Evolutionary conservation across 495 filamentous ascomycete genomes (phyloP).

Genomic region (Talaromyces proteolyticus): DNA sequence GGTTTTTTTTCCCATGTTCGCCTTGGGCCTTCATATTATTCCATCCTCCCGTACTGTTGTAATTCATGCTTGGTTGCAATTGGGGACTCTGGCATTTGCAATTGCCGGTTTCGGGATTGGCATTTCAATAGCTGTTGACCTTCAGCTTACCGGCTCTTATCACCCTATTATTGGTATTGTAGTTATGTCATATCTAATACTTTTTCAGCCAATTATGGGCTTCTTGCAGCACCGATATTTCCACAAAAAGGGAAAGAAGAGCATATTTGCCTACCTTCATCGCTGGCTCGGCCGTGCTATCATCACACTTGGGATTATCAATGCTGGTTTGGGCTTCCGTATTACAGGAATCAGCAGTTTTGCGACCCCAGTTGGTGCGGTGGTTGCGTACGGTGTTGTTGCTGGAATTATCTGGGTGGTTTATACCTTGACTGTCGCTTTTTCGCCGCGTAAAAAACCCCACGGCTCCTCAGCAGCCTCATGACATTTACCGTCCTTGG

Average conservation of each 20-base stretch:
- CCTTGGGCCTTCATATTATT: constrained; percentile 35
- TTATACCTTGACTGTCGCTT: constrained; percentile 32
- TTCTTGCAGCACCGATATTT: constrained; percentile 53
- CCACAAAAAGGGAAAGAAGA: constrained; percentile 38
- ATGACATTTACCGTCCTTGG: background rate
- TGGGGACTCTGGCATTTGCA: constrained; percentile 47
- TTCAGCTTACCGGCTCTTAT: constrained; percentile 13
- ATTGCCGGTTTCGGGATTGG: constrained; percentile 60
- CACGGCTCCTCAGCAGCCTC: background rate
- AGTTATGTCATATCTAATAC: constrained; percentile 45
- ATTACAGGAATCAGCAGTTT: constrained; percentile 26
- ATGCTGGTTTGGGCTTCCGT: constrained; percentile 61
- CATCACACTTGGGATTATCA: constrained; percentile 61
- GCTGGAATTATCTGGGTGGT: constrained; percentile 43
- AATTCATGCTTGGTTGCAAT: constrained; percentile 55
- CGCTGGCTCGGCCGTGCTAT: constrained; percentile 64
- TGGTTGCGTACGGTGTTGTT: constrained; percentile 56
- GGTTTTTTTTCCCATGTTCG: constrained; percentile 45
- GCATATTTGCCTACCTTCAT: constrained; percentile 52
- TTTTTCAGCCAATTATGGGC: constrained; percentile 61
- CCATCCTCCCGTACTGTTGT: constrained; percentile 9
- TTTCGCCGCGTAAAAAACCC: background rate
- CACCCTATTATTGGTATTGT: constrained; percentile 54
- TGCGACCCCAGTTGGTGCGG: constrained; percentile 22
- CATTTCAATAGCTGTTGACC: constrained; percentile 34